A percentile compares a stretch with the other conserved stretches of the same genome.
These are phyloP conservation scores for Picea engelmannii DNA, from an alignment of 83 land plant genomes.

Conservation along the genomic window DNA sequence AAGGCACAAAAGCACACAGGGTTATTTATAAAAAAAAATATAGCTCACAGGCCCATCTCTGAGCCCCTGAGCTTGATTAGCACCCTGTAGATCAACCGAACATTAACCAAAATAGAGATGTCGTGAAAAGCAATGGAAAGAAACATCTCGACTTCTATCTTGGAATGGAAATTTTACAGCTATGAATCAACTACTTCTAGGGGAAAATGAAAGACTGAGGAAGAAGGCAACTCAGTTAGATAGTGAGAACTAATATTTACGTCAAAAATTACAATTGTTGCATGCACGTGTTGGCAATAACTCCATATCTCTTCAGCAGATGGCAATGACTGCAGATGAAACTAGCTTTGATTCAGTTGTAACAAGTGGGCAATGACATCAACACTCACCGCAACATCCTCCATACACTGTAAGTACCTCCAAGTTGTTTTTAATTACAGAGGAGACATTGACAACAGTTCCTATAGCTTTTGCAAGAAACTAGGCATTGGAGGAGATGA, in stretches of 20 bases:
- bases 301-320: conserved; percentile 11
- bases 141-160: conserved; percentile 9
- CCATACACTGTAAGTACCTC: conserved; percentile 30
- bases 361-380: conserved; percentile 32
- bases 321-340: conserved; percentile 16
- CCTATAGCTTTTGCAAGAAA: not conserved
- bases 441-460: conserved; percentile 31
- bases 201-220: conserved; percentile 15
- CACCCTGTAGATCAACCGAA: no score
- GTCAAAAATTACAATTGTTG: conserved; percentile 12
- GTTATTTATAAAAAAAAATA: no score
- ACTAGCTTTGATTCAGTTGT: conserved; percentile 39
- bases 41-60: no score
- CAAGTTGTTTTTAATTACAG: conserved; percentile 30
- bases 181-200: conserved; percentile 16
- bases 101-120: not conserved
- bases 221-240: not conserved
- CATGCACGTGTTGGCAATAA: conserved; percentile 14
- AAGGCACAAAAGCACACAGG: no score
- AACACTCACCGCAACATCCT: conserved; percentile 30
- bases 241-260: conserved; percentile 3
- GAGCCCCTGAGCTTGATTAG: no score
- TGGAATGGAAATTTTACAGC: conserved; percentile 18
- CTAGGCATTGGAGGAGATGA: no score
- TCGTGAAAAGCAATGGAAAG: conserved; percentile 15